These are phyloP conservation scores for Gossypium davidsonii DNA, from an alignment of 441 rosid species.

Conservation along the genomic window DNA sequence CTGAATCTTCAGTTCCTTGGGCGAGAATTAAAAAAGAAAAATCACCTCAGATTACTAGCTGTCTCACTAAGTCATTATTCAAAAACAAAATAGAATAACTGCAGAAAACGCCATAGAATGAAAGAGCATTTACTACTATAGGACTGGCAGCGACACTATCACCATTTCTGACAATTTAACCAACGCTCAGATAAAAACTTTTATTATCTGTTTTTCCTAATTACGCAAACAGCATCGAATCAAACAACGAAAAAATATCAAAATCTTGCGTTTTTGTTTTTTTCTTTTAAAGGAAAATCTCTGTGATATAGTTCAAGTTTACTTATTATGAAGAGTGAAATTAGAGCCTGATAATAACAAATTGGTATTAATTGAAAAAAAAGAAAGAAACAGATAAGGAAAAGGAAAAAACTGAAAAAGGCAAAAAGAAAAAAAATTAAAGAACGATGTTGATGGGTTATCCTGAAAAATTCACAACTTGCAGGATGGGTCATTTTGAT, in stretches of 20 bases:
- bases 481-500: slow-evolving; percentile 42
- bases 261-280: not conserved
- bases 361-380: slow-evolving; percentile 25
- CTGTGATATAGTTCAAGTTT: not conserved
- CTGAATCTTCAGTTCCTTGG: not conserved
- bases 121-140: slow-evolving; percentile 20
- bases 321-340: not conserved
- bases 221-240: not conserved
- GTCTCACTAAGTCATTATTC: slow-evolving; percentile 8
- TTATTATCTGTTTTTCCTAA: slow-evolving; percentile 13
- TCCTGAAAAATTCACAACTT: slow-evolving; percentile 35
- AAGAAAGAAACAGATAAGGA: slow-evolving; percentile 9
- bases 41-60: too few relatives aligned
- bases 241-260: not conserved
- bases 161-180: slow-evolving; percentile 18
- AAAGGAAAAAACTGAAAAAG: not conserved
- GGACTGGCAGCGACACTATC: slow-evolving; percentile 16
- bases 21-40: too few relatives aligned
- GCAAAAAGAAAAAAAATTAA: not conserved
- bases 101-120: slow-evolving; percentile 15
- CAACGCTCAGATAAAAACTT: slow-evolving; percentile 13
- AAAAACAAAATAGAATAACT: slow-evolving; percentile 9
- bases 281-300: not conserved
- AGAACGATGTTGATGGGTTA: slow-evolving; percentile 47
- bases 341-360: slow-evolving; percentile 22